A percentile compares a stretch with the other conserved stretches of the same genome.
Evolutionary conservation across 108 stramenopile genomes (phyloP).

Genomic region (Phaeodactylum tricornutum): DNA sequence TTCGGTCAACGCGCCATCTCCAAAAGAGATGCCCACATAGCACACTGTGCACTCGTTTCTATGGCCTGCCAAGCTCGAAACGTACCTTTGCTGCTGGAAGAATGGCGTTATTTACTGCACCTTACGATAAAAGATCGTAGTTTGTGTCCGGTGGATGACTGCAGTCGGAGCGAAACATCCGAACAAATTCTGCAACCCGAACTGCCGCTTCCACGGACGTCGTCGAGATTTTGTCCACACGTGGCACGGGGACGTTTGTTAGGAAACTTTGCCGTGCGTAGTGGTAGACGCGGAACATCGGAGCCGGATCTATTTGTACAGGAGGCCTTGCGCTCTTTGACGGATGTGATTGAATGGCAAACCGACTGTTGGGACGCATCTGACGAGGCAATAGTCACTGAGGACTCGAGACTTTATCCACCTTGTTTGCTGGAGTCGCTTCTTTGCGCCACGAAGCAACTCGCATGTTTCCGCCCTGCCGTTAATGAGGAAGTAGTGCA

Average conservation of each 20-base stretch:
- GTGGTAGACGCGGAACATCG: no score
- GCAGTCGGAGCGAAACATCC: not conserved
- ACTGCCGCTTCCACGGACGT: no score
- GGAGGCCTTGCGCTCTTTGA: slow-evolving; percentile 17
- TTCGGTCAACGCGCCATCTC: slow-evolving; percentile 23
- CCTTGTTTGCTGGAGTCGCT: slow-evolving; percentile 25
- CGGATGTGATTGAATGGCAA: slow-evolving; percentile 32
- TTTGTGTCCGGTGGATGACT: not conserved
- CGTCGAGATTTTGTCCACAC: slow-evolving; percentile 22
- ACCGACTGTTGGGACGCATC: slow-evolving; percentile 24
- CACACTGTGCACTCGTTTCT: slow-evolving; percentile 18
- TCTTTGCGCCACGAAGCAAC: slow-evolving; percentile 15
- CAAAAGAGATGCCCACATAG: slow-evolving; percentile 16
- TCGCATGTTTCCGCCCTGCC: slow-evolving; percentile 16
- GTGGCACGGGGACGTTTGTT: slow-evolving; percentile 27
- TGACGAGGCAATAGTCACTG: slow-evolving; percentile 9
- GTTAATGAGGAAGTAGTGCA: slow-evolving; percentile 11
- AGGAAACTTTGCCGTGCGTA: slow-evolving; percentile 14
- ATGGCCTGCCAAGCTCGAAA: slow-evolving; percentile 17
- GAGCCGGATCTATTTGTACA: slow-evolving; percentile 16
- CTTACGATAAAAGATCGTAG: not conserved
- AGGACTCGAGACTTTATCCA: no score
- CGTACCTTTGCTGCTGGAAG: slow-evolving; percentile 14
- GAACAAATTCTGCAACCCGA: no score
- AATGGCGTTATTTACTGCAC: slow-evolving; percentile 24